Evolutionary conservation across 352 stramenopile species (phyloP), one percentile per base, ranked within the genome.

Genomic region (Phytophthora lateralis): DNA sequence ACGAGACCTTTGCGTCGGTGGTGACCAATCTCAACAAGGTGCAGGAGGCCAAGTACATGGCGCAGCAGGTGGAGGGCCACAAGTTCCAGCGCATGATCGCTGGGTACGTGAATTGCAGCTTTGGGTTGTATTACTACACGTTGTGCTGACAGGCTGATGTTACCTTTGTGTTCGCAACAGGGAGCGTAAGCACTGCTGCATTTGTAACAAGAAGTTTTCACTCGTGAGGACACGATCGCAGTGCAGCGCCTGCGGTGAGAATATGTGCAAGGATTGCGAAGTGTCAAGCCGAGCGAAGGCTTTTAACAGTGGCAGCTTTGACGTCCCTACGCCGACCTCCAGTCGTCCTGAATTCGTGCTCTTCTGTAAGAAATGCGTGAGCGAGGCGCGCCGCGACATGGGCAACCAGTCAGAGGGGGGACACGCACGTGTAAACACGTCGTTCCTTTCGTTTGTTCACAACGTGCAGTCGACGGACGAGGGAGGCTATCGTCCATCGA

Each of bases 131-230:
- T 48, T 52, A 18, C 2, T 52, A 18, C 2, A 44, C 0, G 42
- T 21, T 39, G 26, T 63, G 34, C 20, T 72, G 32, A 55, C 27
- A 27, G 18, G n/a, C 20, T 26, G 20, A 55, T 39, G n/a, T 44
- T 63, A 44, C 24, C 20, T 30, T 29, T 53, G 50, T 47, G 18
- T 27, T 55, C 53, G 37, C 9, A 37, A 12, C 51, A 88, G 79
- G 17, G 75, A 82, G 12, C 77, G 75, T 39, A 91, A 89, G 54
- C 64, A 67, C 34, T 91, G 82, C 66, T 78, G 77, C 55, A 68
- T 93, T 54, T 93, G 85, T 73, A 79, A 68, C 53, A 89, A 86
- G 29, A 88, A 85, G 44, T 93, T 93, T 48, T 89, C 78, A 32
- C 52, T 95, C 10, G 61, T 90, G 38, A 69, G 81, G 0, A 69